Evolutionary conservation across 352 stramenopile genomes (phyloP), one percentile per base, ranked within the genome.

Genomic region (Sclerospora graminicola): DNA sequence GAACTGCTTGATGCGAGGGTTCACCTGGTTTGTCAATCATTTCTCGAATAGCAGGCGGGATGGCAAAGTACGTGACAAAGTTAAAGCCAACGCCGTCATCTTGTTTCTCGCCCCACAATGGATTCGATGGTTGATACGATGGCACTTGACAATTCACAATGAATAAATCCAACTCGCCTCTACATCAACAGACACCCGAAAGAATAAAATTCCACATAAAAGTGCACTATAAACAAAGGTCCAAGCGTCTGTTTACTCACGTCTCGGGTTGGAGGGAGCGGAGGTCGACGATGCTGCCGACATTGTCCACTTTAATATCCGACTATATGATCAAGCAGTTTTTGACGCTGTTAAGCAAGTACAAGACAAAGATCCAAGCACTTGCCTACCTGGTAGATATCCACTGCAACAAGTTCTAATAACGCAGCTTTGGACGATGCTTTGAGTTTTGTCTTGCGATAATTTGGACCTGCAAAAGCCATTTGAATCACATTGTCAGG

Each of bases 61-160:
- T 86, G 4, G 68, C 63, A 51, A 85, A 85, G 45, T 86, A 90
- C 19, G 70, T 83, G 8, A 90, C 60, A 40, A 87, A 88, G 60
- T 88, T 90, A 48, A 88, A 88, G 1, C 78, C 78, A 26, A 58
- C 59, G 14, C 75, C 78, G 40, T 90, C 69, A 14, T 63, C 70
- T 41, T 84, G 69, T 45, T 84, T 80, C 21, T 90, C 78, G 0
- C 78, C 78, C 78, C 78, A 90, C 19, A 90, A 46, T 8, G 78
- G 78, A 52, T 90, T 90, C n/a, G 75, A 81, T 8, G 78, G 78
- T 28, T 83, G 63, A 26, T 90, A 90, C 27, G 66, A 82, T n/a
- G 78, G 78, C 16, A 90, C 78, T 64, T 90, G 78, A 35, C 75
- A 90, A 44, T 88, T 90, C 14, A 90, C 73, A 20, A 90, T 75